These are phyloP conservation scores for Geranium rotundifolium DNA, from an alignment of 345 rosid species.

Conservation along the genomic window DNA sequence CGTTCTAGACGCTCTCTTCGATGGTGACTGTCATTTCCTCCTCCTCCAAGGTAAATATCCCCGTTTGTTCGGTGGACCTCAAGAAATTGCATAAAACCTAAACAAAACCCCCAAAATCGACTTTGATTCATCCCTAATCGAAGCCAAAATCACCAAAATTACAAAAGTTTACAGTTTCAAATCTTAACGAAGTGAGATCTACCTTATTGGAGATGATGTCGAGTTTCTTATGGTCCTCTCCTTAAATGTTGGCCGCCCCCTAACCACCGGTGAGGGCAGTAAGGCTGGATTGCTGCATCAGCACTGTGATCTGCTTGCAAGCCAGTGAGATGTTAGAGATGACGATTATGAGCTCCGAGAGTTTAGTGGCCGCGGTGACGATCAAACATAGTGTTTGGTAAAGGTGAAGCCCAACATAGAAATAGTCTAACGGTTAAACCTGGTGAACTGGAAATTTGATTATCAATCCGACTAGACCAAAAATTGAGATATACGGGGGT, in stretches of 20 bases:
- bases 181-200: not conserved
- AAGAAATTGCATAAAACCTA: slow-evolving; percentile 29
- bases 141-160: not conserved
- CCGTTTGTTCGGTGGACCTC: slow-evolving; percentile 25
- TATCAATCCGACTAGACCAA: no score
- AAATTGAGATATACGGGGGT: no score
- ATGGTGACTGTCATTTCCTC: slow-evolving; percentile 27
- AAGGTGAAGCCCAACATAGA: no score
- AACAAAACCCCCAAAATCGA: not conserved
- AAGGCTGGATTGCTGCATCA: slow-evolving; percentile 25
- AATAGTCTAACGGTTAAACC: no score
- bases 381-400: no score
- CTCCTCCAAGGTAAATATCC: slow-evolving; percentile 27
- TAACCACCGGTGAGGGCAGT: slow-evolving; percentile 25
- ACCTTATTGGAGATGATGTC: slow-evolving; percentile 34
- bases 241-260: slow-evolving; percentile 29
- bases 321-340: slow-evolving; percentile 28
- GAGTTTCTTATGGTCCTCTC: slow-evolving; percentile 36
- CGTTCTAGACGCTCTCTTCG: slow-evolving; percentile 13
- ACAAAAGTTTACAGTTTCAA: not conserved
- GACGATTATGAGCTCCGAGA: slow-evolving; percentile 20
- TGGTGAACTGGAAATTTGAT: no score
- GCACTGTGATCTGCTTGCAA: slow-evolving; percentile 26
- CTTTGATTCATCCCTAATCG: no score
- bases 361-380: no score